These are phyloP conservation scores for Eutypa lata DNA, from an alignment of 2,329 filamentous ascomycete genomes.

Conservation along the genomic window DNA sequence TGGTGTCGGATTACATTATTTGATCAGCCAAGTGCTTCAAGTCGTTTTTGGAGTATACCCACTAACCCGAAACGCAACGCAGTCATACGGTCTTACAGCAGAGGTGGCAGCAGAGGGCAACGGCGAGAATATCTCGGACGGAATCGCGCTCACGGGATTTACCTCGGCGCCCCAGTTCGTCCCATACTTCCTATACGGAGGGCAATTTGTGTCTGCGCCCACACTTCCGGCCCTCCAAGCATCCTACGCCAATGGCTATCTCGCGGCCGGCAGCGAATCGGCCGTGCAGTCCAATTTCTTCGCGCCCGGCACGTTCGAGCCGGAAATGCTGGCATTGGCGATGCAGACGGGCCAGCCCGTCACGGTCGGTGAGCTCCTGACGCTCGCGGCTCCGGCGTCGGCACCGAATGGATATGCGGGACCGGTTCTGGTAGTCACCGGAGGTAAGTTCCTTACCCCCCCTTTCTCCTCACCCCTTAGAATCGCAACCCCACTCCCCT, in stretches of 20 bases:
- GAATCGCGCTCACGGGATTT: constrained; percentile 60
- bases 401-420: constrained; percentile 42
- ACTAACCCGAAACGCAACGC: no score
- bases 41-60: no score
- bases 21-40: no score
- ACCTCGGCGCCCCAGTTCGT: constrained; percentile 45
- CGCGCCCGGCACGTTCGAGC: constrained; percentile 52
- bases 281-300: constrained; percentile 53
- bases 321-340: constrained; percentile 44
- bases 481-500: no score
- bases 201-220: constrained; percentile 44
- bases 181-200: constrained; percentile 39
- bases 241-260: constrained; percentile 47
- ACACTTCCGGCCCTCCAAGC: constrained; percentile 22
- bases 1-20: no score
- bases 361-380: constrained; percentile 57
- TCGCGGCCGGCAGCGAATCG: constrained; percentile 43
- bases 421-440: constrained; percentile 58
- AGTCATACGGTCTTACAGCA: constrained; percentile 53
- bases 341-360: constrained; percentile 52
- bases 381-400: constrained; percentile 39
- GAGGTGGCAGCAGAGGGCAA: not conserved
- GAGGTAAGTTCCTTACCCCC: constrained; percentile 30
- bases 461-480: not conserved
- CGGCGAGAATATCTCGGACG: constrained; percentile 47